Conservation (phyloP, 768 basidiomycete species). For the Serendipita sp. region DNA sequence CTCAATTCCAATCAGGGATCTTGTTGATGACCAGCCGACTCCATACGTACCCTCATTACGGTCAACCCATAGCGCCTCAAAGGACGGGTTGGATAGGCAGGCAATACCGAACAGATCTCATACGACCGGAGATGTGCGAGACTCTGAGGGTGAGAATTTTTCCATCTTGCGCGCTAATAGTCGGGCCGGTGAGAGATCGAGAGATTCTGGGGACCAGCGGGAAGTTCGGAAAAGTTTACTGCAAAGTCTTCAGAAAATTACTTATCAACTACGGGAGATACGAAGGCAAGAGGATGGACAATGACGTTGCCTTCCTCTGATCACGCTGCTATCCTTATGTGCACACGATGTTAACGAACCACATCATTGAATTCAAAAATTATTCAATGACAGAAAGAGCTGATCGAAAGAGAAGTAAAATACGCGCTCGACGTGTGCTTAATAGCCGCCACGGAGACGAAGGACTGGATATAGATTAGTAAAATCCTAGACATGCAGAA, state of each 20-base stretch:
- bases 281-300: no score
- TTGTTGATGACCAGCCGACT: background rate
- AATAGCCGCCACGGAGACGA: conserved; percentile 80
- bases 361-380: background rate
- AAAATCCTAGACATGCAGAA: background rate
- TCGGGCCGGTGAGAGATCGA: no score
- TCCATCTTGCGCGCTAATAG: no score
- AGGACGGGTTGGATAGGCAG: no score
- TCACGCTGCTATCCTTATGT: background rate
- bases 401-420: background rate
- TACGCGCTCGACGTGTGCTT: conserved; percentile 68
- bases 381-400: background rate
- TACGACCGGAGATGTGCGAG: no score
- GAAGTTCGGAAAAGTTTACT: background rate
- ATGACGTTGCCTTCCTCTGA: no score
- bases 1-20: background rate
- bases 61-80: no score
- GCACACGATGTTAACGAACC: background rate
- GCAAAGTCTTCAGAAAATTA: background rate
- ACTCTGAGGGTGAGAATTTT: no score
- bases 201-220: background rate
- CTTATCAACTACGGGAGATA: background rate
- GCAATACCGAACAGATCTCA: no score
- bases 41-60: no score
- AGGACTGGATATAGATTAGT: conserved; percentile 30